Evolutionary conservation across 495 filamentous ascomycete genomes (phyloP).

Genomic region (Melanomma pulvis-pyrius): DNA sequence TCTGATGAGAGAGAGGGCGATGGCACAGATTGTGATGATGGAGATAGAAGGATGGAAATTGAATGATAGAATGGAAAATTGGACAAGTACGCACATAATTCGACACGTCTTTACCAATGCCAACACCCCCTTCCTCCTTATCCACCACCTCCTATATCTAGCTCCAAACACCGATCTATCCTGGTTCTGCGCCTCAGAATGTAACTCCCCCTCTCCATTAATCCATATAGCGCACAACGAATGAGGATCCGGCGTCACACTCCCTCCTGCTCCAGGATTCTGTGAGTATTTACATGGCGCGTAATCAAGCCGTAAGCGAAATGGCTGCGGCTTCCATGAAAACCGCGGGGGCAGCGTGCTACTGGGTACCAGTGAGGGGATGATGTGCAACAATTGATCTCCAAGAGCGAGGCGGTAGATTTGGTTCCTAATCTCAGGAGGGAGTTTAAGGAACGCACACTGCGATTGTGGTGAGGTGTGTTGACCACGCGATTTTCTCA

Average conservation of each 20-base stretch:
- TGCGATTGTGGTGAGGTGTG: neutral
- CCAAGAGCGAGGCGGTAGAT: conserved; percentile 8
- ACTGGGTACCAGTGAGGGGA: conserved; percentile 17
- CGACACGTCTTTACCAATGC: conserved; percentile 17
- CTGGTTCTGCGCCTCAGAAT: neutral
- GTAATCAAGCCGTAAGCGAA: conserved; percentile 19
- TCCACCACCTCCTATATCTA: conserved; percentile 23
- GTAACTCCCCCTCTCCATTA: neutral
- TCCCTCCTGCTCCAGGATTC: too few species aligned
- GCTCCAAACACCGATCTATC: neutral
- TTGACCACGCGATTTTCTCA: neutral
- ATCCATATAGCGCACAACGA: neutral
- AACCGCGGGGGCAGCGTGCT: neutral
- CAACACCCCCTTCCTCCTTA: conserved; percentile 10
- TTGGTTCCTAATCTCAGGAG: conserved; percentile 9
- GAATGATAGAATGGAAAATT: too few species aligned
- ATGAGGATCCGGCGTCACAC: neutral
- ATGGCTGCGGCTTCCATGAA: neutral
- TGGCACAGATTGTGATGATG: too few species aligned
- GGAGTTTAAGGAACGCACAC: conserved; percentile 15
- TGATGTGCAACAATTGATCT: conserved; percentile 4
- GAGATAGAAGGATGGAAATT: neutral
- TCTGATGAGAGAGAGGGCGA: too few species aligned
- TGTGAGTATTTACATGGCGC: neutral
- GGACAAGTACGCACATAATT: conserved; percentile 10